Evolutionary conservation across 345 rosid genomes (phyloP).

Genomic region (Erysimum cheiranthoides): DNA sequence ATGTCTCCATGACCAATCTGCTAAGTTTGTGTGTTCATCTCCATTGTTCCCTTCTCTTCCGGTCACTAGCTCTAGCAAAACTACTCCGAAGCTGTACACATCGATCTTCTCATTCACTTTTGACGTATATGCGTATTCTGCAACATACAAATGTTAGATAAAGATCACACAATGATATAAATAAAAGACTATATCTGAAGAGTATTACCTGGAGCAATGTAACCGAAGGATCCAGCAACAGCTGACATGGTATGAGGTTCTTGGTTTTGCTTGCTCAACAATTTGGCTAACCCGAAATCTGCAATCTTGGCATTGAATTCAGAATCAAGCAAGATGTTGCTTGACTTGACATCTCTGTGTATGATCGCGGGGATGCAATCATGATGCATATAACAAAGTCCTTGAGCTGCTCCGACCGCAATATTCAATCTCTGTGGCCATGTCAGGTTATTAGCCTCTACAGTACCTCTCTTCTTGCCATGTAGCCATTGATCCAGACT

Average conservation of each 20-base stretch:
- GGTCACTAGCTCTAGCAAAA: slow-evolving; percentile 81
- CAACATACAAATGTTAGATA: slow-evolving; percentile 16
- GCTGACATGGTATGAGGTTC: slow-evolving; percentile 77
- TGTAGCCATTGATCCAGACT: slow-evolving; percentile 94
- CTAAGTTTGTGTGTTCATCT: slow-evolving; percentile 73
- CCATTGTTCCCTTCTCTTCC: slow-evolving; percentile 72
- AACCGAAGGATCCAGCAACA: slow-evolving; percentile 91
- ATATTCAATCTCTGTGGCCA: slow-evolving; percentile 81
- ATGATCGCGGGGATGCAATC: slow-evolving; percentile 74
- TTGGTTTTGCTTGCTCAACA: slow-evolving; percentile 61
- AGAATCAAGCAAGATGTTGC: slow-evolving; percentile 82
- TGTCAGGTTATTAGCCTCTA: slow-evolving; percentile 41
- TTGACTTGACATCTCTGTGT: slow-evolving; percentile 90
- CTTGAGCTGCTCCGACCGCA: slow-evolving; percentile 86
- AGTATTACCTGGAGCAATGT: slow-evolving; percentile 81
- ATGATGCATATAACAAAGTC: slow-evolving; percentile 91
- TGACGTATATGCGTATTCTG: slow-evolving; percentile 80
- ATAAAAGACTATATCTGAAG: not conserved
- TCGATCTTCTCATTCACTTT: slow-evolving; percentile 85
- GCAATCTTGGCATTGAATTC: slow-evolving; percentile 79
- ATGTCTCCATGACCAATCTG: slow-evolving; percentile 89
- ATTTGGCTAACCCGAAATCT: slow-evolving; percentile 91
- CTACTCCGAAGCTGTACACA: slow-evolving; percentile 92
- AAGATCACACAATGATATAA: not conserved
- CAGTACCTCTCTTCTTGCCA: slow-evolving; percentile 43